A percentile compares a stretch with the other conserved stretches of the same genome.
Conservation (phyloP, 2,329 filamentous ascomycete genomes). For the Xylariaceae sp. region DNA sequence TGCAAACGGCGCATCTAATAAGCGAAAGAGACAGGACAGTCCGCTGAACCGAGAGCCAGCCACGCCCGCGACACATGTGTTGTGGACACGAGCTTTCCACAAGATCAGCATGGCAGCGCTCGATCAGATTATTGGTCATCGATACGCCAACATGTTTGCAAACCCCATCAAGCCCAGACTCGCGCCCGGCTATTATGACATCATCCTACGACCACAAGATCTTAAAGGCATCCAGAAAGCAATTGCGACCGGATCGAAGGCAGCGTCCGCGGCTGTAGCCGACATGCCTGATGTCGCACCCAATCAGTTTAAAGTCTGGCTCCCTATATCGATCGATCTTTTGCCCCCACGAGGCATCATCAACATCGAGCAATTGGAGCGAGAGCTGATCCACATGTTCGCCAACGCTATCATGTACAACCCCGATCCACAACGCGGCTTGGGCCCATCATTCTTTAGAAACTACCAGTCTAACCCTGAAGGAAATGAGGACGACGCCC, state of each 20-base stretch:
- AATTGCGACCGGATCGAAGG: slow-evolving; percentile 32
- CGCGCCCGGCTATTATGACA: slow-evolving; percentile 69
- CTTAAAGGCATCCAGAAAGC: slow-evolving; percentile 73
- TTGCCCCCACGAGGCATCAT: slow-evolving; percentile 86
- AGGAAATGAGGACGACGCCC: slow-evolving; percentile 37
- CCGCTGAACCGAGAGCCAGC: slow-evolving; percentile 43
- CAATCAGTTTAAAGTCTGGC: slow-evolving; percentile 53
- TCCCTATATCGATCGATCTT: slow-evolving; percentile 71
- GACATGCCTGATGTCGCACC: slow-evolving; percentile 58
- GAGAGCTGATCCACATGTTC: slow-evolving; percentile 94
- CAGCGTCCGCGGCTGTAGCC: slow-evolving; percentile 50
- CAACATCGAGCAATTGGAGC: slow-evolving; percentile 88
- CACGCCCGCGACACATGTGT: slow-evolving; percentile 61
- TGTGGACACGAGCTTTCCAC: slow-evolving; percentile 72
- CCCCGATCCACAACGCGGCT: slow-evolving; percentile 69
- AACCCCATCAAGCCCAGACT: slow-evolving; percentile 70
- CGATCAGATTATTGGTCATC: slow-evolving; percentile 73
- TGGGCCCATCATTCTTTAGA: slow-evolving; percentile 58
- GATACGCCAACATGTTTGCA: slow-evolving; percentile 75
- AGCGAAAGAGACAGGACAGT: slow-evolving; percentile 56
- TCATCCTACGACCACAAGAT: slow-evolving; percentile 72
- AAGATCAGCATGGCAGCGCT: slow-evolving; percentile 69
- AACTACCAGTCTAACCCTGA: slow-evolving; percentile 32
- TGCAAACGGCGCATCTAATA: slow-evolving; percentile 35
- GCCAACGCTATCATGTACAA: slow-evolving; percentile 99